These are phyloP conservation scores for Boletus pseudopeckii DNA, from an alignment of 768 basidiomycete genomes.

Conservation along the genomic window DNA sequence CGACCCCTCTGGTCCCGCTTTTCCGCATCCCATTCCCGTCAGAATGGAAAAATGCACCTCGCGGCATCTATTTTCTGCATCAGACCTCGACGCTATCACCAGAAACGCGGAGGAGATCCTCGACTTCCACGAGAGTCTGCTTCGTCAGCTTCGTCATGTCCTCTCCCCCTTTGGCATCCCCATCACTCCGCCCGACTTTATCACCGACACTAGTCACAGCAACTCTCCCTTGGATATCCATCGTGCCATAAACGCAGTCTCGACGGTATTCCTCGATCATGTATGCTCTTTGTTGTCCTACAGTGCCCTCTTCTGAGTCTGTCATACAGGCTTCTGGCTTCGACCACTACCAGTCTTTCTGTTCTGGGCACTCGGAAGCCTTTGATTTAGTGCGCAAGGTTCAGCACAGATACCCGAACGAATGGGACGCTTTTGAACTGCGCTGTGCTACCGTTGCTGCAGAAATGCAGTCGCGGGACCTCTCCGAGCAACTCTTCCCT, in stretches of 20 bases:
- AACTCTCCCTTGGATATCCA: conserved; percentile 41
- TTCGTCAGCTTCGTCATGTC: conserved; percentile 49
- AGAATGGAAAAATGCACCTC: conserved; percentile 34
- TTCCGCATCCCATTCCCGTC: conserved; percentile 12
- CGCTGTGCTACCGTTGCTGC: conserved; percentile 59
- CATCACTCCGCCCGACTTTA: conserved; percentile 29
- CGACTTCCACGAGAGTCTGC: conserved; percentile 63
- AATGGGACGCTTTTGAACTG: conserved; percentile 85
- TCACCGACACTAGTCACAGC: conserved; percentile 1
- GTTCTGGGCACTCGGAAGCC: conserved; percentile 82
- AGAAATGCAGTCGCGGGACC: conserved; percentile 28
- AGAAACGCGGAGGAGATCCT: conserved; percentile 71
- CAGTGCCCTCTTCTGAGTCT: background rate
- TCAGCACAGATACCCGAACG: conserved; percentile 56
- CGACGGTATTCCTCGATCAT: conserved; percentile 56
- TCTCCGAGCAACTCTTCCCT: conserved; percentile 2
- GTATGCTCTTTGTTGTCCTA: conserved; percentile 32
- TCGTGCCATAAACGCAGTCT: conserved; percentile 36
- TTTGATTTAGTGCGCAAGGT: conserved; percentile 67
- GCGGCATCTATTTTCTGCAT: conserved; percentile 53
- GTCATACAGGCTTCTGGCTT: conserved; percentile 64
- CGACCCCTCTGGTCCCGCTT: conserved; percentile 1
- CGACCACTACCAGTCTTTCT: conserved; percentile 79
- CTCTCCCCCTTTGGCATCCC: conserved; percentile 51
- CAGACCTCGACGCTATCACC: conserved; percentile 55